A percentile compares a stretch with the other conserved stretches of the same genome.
Conservation (phyloP, 179 eudicot genomes). For the Silene noctiflora region DNA sequence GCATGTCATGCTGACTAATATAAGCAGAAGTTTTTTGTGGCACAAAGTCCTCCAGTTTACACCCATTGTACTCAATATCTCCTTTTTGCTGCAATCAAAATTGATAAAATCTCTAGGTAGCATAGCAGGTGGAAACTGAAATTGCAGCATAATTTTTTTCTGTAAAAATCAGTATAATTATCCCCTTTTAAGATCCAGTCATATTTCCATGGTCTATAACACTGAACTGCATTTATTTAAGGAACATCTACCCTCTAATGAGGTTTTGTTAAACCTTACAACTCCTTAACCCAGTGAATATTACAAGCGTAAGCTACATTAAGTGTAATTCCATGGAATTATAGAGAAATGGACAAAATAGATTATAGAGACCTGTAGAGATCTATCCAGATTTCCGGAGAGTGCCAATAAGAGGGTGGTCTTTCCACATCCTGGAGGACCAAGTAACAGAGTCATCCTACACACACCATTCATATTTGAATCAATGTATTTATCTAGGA, state of each 20-base stretch:
- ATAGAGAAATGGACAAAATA: slow-evolving; percentile 9
- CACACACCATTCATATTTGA: slow-evolving; percentile 8
- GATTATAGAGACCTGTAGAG: slow-evolving; percentile 50
- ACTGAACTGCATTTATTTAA: neutral
- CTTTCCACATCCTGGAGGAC: slow-evolving; percentile 95
- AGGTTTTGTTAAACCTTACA: slow-evolving; percentile 7
- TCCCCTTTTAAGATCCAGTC: neutral
- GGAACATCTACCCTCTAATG: neutral
- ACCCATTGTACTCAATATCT: slow-evolving; percentile 69
- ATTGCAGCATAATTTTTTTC: neutral
- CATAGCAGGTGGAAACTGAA: neutral
- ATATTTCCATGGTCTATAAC: neutral
- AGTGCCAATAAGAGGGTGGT: slow-evolving; percentile 76
- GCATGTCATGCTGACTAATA: slow-evolving; percentile 69
- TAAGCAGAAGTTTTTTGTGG: slow-evolving; percentile 82
- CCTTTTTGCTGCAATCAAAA: slow-evolving; percentile 49
- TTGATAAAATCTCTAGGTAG: neutral
- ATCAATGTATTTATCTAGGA: slow-evolving; percentile 13
- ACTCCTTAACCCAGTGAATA: neutral
- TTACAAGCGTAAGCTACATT: slow-evolving; percentile 8
- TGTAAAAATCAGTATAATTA: neutral
- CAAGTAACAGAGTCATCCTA: slow-evolving; percentile 82
- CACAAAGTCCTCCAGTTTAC: slow-evolving; percentile 53
- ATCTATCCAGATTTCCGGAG: slow-evolving; percentile 64
- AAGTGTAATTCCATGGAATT: neutral